Evolutionary conservation across 805 yeast species (phyloP).

Genomic region (Ogataea allantospora): DNA sequence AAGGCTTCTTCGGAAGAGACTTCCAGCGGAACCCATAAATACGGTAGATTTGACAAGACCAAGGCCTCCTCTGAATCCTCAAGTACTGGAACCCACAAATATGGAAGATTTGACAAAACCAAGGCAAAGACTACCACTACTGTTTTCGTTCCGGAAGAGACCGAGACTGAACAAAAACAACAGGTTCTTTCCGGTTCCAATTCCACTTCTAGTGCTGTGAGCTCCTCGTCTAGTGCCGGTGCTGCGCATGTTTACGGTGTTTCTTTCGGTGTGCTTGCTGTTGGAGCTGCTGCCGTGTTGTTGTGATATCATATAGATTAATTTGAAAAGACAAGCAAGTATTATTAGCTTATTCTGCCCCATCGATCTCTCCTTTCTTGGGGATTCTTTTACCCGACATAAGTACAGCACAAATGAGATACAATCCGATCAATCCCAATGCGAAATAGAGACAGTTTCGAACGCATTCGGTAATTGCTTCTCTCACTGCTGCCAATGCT

Average conservation of each 20-base stretch:
- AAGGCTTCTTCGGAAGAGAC: constrained; percentile 31
- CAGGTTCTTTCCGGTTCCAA: constrained; percentile 25
- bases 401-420: too few relatives aligned
- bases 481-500: too few relatives aligned
- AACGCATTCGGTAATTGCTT: too few relatives aligned
- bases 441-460: too few relatives aligned
- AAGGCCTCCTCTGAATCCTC: constrained; percentile 30
- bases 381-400: too few relatives aligned
- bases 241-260: constrained; percentile 18
- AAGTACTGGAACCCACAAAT: constrained; percentile 41
- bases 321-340: constrained; percentile 1
- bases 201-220: constrained; percentile 19
- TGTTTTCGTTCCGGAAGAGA: constrained; percentile 27
- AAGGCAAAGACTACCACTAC: constrained; percentile 39
- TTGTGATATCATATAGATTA: constrained; percentile 12
- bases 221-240: constrained; percentile 24
- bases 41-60: constrained; percentile 56
- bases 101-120: constrained; percentile 52
- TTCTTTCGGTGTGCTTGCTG: constrained; percentile 22
- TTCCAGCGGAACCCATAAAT: constrained; percentile 49
- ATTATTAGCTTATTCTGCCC: too few relatives aligned
- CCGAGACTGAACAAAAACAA: constrained; percentile 14
- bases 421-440: too few relatives aligned
- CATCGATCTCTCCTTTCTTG: too few relatives aligned
- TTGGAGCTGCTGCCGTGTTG: constrained; percentile 23